Conservation (phyloP, 116 monocot species). For the Trichopus zeylanicus region DNA sequence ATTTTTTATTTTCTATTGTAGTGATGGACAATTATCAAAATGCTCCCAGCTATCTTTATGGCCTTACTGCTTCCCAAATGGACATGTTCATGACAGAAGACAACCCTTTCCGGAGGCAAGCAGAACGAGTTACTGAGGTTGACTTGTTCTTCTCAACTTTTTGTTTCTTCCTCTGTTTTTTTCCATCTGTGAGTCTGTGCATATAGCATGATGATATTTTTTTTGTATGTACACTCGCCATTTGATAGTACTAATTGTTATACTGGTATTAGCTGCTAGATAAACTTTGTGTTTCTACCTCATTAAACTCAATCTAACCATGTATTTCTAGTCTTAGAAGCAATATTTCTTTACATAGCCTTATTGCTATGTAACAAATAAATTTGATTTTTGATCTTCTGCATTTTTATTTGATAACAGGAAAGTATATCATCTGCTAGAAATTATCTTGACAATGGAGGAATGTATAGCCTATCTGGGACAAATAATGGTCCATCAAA, state of each 20-base stretch:
- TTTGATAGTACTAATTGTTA: background rate
- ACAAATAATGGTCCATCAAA: constrained; percentile 43
- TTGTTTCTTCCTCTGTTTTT: background rate
- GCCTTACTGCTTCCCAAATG: constrained; percentile 67
- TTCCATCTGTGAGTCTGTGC: background rate
- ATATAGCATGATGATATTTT: background rate
- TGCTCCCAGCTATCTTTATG: constrained; percentile 67
- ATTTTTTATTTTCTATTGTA: constrained; percentile 11
- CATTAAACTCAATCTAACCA: too few species aligned
- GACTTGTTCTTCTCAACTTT: background rate
- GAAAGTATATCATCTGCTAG: constrained; percentile 75
- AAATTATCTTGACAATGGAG: constrained; percentile 84
- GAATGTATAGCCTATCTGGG: constrained; percentile 59
- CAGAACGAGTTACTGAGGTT: constrained; percentile 77
- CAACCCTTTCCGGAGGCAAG: constrained; percentile 50
- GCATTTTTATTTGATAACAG: constrained; percentile 21
- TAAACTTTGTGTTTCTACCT: too few species aligned
- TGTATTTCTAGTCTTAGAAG: too few species aligned
- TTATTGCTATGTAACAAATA: background rate
- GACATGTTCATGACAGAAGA: constrained; percentile 98
- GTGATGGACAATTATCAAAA: constrained; percentile 88
- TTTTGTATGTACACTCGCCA: background rate
- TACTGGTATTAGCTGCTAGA: too few species aligned
- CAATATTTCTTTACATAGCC: too few species aligned
- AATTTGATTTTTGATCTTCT: constrained; percentile 1